Conservation (phyloP, 176 grass and related monocot species). For the Oryza longistaminata region DNA sequence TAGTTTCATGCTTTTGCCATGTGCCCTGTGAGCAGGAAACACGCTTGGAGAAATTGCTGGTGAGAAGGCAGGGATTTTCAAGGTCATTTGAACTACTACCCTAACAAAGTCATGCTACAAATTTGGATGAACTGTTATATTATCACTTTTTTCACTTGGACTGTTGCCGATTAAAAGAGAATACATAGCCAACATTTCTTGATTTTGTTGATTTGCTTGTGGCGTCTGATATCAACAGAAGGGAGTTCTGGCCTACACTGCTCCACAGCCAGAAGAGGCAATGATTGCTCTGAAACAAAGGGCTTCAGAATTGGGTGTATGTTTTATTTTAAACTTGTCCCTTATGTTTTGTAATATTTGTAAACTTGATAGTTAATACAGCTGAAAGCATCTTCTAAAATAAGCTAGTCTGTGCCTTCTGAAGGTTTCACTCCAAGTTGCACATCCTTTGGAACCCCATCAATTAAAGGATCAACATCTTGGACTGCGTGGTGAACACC, state of each 20-base stretch:
- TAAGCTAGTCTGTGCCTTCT: slow-evolving; percentile 38
- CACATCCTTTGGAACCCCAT: slow-evolving; percentile 60
- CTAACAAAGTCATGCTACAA: slow-evolving; percentile 8
- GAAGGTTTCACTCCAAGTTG: slow-evolving; percentile 78
- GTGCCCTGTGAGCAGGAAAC: slow-evolving; percentile 54
- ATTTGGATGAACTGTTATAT: neutral
- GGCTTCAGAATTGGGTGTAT: slow-evolving; percentile 91
- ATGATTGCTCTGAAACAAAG: slow-evolving; percentile 66
- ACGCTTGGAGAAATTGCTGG: slow-evolving; percentile 76
- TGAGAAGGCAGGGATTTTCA: slow-evolving; percentile 89
- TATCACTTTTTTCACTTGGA: neutral
- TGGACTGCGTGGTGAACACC: slow-evolving; percentile 83
- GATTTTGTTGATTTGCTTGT: neutral
- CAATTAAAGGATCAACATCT: slow-evolving; percentile 72
- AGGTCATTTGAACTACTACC: slow-evolving; percentile 45
- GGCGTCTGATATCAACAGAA: slow-evolving; percentile 47
- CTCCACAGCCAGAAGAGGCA: slow-evolving; percentile 82
- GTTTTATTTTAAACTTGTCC: slow-evolving; percentile 31
- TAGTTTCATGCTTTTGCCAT: slow-evolving; percentile 36
- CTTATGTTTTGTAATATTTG: neutral
- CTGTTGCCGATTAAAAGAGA: neutral
- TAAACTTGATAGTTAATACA: slow-evolving; percentile 11
- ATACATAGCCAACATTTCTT: neutral
- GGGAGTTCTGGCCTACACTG: slow-evolving; percentile 71
- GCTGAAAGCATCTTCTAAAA: neutral